Conservation (phyloP, 257 asterid species). For the Solanum raphanifolium region DNA sequence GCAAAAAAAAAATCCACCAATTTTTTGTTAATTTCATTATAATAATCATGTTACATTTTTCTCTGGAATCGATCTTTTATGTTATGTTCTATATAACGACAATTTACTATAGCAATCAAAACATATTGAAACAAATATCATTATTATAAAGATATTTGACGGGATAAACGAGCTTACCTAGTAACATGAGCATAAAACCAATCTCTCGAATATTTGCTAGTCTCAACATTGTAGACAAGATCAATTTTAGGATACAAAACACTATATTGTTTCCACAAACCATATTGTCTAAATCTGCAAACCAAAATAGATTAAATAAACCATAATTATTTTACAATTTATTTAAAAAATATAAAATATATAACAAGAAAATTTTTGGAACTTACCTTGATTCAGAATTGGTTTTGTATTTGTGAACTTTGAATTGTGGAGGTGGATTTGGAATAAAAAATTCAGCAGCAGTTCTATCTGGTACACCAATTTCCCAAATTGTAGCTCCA, state of each 20-base stretch:
- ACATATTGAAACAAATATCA: rapidly evolving
- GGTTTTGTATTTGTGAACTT: not conserved
- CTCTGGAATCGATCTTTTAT: not conserved
- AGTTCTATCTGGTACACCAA: constrained; percentile 55
- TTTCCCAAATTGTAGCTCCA: constrained; percentile 69
- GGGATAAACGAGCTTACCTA: constrained; percentile 9
- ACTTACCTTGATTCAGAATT: not conserved
- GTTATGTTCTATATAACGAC: not conserved
- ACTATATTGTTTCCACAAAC: constrained; percentile 41
- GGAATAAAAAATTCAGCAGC: constrained; percentile 69
- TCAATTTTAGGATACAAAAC: constrained; percentile 29
- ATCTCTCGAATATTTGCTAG: constrained; percentile 28
- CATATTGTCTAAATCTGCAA: constrained; percentile 48
- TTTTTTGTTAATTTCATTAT: not conserved
- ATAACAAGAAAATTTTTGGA: not conserved
- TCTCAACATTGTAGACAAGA: constrained; percentile 35
- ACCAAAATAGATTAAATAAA: not conserved
- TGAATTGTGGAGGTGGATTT: constrained; percentile 6
- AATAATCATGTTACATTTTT: too few relatives aligned
- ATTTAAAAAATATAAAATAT: not conserved
- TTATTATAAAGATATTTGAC: too few relatives aligned
- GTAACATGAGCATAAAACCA: constrained; percentile 62
- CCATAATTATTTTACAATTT: not conserved
- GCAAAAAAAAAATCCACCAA: not conserved
- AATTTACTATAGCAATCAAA: not conserved